These are phyloP conservation scores for Camellia granthamiana DNA, from an alignment of 148 eudicot species.

Conservation along the genomic window DNA sequence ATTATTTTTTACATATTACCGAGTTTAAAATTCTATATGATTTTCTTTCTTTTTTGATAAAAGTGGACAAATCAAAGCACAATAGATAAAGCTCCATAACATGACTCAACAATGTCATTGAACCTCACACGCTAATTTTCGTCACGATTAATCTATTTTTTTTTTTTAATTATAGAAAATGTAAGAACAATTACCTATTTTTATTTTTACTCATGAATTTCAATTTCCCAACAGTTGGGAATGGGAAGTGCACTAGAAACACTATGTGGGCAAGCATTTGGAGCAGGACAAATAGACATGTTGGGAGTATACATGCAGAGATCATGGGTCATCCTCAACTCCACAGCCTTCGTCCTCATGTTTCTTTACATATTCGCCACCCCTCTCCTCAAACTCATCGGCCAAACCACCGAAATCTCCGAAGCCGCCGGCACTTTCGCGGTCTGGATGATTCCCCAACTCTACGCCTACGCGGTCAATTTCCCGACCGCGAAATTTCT, in stretches of 20 bases:
- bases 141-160: no score
- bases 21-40: no score
- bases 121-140: no score
- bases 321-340: constrained; percentile 46
- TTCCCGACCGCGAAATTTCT: constrained; percentile 33
- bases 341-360: constrained; percentile 21
- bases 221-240: constrained; percentile 32
- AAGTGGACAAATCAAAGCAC: no score
- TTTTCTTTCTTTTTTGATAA: no score
- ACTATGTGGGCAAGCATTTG: constrained; percentile 60
- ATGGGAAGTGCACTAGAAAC: constrained; percentile 68
- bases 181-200: neutral
- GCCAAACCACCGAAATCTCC: constrained; percentile 23
- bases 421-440: constrained; percentile 16
- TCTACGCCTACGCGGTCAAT: constrained; percentile 20
- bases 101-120: no score
- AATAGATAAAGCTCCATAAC: no score
- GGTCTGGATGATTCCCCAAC: constrained; percentile 20
- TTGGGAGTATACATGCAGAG: constrained; percentile 58
- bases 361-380: constrained; percentile 42
- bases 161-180: no score
- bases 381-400: constrained; percentile 30
- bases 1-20: no score
- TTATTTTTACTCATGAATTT: neutral
- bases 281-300: constrained; percentile 49